phyloP scores from a whole-genome alignment of 2,329 filamentous ascomycete genomes.

The Fusarium sp. region DNA sequence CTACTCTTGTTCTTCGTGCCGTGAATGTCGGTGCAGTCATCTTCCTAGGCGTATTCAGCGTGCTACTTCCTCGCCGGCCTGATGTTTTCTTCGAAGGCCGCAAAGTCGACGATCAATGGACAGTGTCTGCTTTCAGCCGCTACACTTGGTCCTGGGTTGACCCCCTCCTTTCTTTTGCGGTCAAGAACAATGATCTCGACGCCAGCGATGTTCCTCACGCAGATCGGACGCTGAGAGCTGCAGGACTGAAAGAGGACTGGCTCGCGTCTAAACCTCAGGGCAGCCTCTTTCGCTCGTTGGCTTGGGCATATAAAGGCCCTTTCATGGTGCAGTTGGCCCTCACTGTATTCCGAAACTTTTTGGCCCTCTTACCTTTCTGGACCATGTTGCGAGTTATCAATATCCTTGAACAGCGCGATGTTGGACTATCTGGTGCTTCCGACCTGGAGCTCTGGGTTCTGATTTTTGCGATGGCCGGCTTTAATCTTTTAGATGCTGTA shows the following conservation, averaged over 20 bases:
- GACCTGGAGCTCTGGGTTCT: constrained; percentile 71
- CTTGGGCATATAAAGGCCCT: constrained; percentile 65
- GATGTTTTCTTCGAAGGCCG: constrained; percentile 70
- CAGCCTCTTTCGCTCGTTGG: constrained; percentile 70
- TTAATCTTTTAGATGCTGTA: constrained; percentile 65
- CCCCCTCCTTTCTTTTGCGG: constrained; percentile 64
- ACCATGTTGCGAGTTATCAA: constrained; percentile 74
- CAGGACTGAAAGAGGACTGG: constrained; percentile 63
- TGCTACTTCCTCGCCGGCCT: constrained; percentile 74
- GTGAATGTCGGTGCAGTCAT: constrained; percentile 59
- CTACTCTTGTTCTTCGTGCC: constrained; percentile 58
- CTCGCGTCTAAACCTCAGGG: constrained; percentile 57
- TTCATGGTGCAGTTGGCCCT: constrained; percentile 70
- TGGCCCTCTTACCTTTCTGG: constrained; percentile 78
- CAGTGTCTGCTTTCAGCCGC: constrained; percentile 68
- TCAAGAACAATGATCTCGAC: constrained; percentile 69
- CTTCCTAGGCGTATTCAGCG: constrained; percentile 58
- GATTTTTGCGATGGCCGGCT: constrained; percentile 71
- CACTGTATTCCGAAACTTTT: constrained; percentile 63
- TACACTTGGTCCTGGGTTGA: constrained; percentile 75
- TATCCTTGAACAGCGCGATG: constrained; percentile 67
- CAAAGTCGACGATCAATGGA: constrained; percentile 72
- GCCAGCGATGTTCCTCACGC: constrained; percentile 71
- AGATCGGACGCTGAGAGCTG: constrained; percentile 64
- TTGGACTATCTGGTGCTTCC: constrained; percentile 56